Conservation (phyloP, 164 flowering plant species). For the Berberis vulgaris region DNA sequence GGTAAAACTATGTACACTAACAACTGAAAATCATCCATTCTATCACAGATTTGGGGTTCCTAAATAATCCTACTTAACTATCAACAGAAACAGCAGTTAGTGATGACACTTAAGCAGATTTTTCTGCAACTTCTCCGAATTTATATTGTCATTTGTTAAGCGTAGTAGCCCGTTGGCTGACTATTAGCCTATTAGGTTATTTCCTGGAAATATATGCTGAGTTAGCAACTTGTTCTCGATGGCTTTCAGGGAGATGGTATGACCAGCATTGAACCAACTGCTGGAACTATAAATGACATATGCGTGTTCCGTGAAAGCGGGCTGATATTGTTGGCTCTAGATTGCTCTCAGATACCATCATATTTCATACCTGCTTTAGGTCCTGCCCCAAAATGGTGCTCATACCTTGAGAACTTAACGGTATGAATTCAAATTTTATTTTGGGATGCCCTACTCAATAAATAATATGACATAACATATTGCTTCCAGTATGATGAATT, state of each 20-base stretch:
- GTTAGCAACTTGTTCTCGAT: slow-evolving; percentile 2
- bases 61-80: too few relatives aligned
- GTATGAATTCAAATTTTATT: slow-evolving; percentile 23
- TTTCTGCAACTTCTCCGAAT: too few relatives aligned
- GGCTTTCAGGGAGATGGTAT: slow-evolving; percentile 71
- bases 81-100: too few relatives aligned
- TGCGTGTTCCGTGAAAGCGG: slow-evolving; percentile 76
- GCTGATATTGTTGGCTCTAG: slow-evolving; percentile 81
- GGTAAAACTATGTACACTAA: too few relatives aligned
- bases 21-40: too few relatives aligned
- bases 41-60: too few relatives aligned
- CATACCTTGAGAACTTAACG: slow-evolving; percentile 72
- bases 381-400: slow-evolving; percentile 95
- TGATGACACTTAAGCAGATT: too few relatives aligned
- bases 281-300: slow-evolving; percentile 71
- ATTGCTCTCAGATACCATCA: slow-evolving; percentile 75
- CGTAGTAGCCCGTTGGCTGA: too few relatives aligned
- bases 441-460: too few relatives aligned
- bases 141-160: too few relatives aligned
- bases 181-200: not conserved
- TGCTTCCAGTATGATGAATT: too few relatives aligned
- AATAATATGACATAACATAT: too few relatives aligned
- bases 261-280: slow-evolving; percentile 90
- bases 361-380: slow-evolving; percentile 89
- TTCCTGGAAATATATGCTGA: not conserved